Base-by-base conservation (phyloP, 768 basidiomycete species). In the Lactarius sp. region DNA sequence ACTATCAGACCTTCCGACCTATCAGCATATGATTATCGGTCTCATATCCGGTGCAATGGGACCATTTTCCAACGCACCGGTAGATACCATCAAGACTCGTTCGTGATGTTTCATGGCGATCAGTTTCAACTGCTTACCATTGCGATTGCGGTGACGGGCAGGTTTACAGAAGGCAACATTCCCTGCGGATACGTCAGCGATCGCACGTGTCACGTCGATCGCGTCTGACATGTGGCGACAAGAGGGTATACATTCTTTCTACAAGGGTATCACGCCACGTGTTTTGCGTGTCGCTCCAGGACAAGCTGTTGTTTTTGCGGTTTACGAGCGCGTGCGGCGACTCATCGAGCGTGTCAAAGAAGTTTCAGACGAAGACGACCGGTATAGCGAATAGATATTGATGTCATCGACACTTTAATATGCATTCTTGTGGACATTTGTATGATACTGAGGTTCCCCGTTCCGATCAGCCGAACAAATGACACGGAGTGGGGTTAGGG, bases 1-100 rank as follows among this genome's bases (percentile, higher is more conserved):
- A 51, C 75, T 88, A 58, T 71, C 70, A 0, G 89, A 92, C 46
- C 81, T 99, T 34, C 97, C 97, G 4, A 92, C 91, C 39, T 97
- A 92, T 75, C 97, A 99, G 73, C 92, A 95, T 70, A 96, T 97
- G 88, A 53, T 90, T 27, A 92, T 98, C 62, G 97, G 97, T 56
- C 80, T 98, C 63, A 85, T 99, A 69, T 96, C 93, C 52, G 97
- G 97, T 56, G 97, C 97, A 2, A 94, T 95, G 88, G 97, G 97
- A 4, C 97, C 97, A 14, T 94, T 98, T 75, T 95, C 94, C 14
- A 98, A 99, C 72, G 97, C 97, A 13, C 96, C 95, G 1, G 90
- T 94, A 58, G 92, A 93, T 74, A 92, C 90, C 12, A 94, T 96
- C 70, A 98, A 97, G 76, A 98, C 96, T 62, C 91, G 93, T 88